Evolutionary conservation across 371 early-diverging fungal species (phyloP).

Genomic region (Nematocida minor): DNA sequence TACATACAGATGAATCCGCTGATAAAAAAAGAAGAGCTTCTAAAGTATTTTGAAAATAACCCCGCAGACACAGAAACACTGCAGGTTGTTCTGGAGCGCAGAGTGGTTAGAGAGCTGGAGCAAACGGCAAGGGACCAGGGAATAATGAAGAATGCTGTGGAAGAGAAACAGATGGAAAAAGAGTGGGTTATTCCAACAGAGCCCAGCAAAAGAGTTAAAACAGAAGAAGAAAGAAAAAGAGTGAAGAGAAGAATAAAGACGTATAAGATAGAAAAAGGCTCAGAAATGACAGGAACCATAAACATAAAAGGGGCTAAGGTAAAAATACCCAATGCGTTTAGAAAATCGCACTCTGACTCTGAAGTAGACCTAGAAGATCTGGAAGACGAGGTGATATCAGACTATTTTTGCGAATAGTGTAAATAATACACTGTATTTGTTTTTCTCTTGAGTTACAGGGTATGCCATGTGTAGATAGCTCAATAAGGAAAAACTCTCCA

Average conservation of each 20-base stretch:
- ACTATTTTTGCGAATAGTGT: no score
- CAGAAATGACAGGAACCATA: neutral
- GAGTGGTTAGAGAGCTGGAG: neutral
- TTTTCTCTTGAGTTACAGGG: no score
- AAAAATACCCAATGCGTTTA: neutral
- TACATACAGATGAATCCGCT: slow-evolving; percentile 29
- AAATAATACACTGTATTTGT: no score
- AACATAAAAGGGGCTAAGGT: no score
- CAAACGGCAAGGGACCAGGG: neutral
- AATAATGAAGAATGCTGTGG: neutral
- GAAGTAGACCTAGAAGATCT: neutral
- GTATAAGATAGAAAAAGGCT: neutral
- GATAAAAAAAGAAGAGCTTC: neutral
- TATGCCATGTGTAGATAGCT: no score
- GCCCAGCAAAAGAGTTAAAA: no score
- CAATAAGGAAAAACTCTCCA: no score
- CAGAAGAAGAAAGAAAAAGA: no score
- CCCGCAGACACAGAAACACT: slow-evolving; percentile 6
- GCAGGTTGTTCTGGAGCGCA: slow-evolving; percentile 15
- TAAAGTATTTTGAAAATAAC: neutral
- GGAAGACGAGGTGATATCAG: neutral
- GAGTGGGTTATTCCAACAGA: neutral
- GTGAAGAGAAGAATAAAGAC: neutral
- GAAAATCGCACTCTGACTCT: neutral
- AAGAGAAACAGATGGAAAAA: neutral